A percentile compares a stretch with the other conserved stretches of the same genome.
Conservation (phyloP, 2,329 filamentous ascomycete species). For the Stagonosporopsis rhizophila region DNA sequence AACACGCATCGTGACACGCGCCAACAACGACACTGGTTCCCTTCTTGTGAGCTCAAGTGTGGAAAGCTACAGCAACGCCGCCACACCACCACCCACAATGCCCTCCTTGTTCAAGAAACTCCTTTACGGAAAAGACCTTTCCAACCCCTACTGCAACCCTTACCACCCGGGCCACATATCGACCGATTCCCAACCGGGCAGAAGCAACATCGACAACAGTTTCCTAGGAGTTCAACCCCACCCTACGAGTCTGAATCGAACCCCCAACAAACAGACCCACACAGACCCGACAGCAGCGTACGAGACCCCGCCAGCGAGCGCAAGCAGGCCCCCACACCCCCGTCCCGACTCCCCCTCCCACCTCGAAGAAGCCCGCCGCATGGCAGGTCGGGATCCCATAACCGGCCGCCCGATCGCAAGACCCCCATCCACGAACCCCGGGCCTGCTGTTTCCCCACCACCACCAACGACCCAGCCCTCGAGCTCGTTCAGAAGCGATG, state of each 20-base stretch:
- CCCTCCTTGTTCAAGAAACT: conserved; percentile 12
- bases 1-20: no score
- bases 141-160: conserved; percentile 10
- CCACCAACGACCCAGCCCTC: not conserved
- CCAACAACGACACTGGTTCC: not conserved
- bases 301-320: no score
- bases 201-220: no score
- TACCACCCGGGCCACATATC: conserved; percentile 10
- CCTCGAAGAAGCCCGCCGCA: not conserved
- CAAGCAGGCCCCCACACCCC: no score
- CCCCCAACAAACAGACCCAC: no score
- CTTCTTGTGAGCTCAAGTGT: no score
- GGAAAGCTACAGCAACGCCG: not conserved
- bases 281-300: no score
- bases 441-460: not conserved
- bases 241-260: no score
- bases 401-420: not conserved
- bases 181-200: not conserved
- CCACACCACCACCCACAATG: not conserved
- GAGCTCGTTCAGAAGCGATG: not conserved
- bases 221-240: no score
- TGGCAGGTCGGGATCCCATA: not conserved
- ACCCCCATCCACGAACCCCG: not conserved
- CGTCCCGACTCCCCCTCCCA: not conserved
- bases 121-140: conserved; percentile 5